Base-by-base conservation (phyloP, 164 flowering plant species). In the Annona cherimola region DNA sequence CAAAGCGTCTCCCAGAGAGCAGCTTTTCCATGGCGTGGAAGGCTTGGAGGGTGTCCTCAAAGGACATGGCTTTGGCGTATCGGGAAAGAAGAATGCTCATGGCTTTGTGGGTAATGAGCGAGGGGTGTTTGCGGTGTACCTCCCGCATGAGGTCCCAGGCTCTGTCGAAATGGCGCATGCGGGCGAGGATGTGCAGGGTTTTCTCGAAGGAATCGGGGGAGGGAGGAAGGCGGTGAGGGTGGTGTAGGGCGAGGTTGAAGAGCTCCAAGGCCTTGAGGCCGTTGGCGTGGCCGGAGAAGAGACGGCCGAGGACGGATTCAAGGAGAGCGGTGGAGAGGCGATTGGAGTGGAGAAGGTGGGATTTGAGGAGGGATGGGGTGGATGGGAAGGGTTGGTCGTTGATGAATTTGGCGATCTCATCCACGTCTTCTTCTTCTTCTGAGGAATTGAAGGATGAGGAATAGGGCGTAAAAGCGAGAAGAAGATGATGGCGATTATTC, bases 241-340 rank as follows among this genome's bases (percentile, higher is more conserved):
- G 72, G 0, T 42, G 54, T 57, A 87, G 79, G 39, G 79, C 78
- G 63, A 79, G 87, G 8, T 73, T 82, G 79, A 93, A 93, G 78
- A 93, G 85, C 57, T 90, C 93, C 3, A 80, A 75, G 57, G 98
- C 94, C 79, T 91, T 93, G 19, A 93, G 84, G 64, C 93, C 93
- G 76, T 93, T 87, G 57, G 87, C 77, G 63, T 93, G 94, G 14
- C 92, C 87, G 19, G 87, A 86, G 69, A 89, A 91, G 19, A 91
- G 90, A 64, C 86, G 85, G 57, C 94, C 94, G 7, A 93, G 91
- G 65, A 93, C 85, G 18, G 81, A 68, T 61, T 85, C 90, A 42
- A 84, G 83, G 41, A 88, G 75, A 20, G 68, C 5, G 45, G 79
- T 44, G 50, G 90, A 77, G 54, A 84, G 75, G 61, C 61, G 61